These are phyloP conservation scores for Plectosphaerella plurivora DNA, from an alignment of 2,329 filamentous ascomycete genomes.

Conservation along the genomic window DNA sequence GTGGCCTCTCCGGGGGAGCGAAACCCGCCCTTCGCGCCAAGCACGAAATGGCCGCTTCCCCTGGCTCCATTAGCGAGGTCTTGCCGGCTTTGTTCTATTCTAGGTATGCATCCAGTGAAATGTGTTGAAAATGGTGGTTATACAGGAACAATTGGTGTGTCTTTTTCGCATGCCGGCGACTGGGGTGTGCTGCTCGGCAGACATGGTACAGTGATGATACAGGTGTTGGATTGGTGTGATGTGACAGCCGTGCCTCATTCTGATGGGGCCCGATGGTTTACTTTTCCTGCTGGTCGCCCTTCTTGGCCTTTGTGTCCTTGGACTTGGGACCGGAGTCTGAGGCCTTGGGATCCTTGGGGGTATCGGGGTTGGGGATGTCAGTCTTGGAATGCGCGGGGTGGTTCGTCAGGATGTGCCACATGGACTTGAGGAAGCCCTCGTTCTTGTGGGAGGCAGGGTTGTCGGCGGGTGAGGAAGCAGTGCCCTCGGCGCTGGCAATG, in stretches of 20 bases:
- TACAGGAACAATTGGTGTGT: constrained; percentile 19
- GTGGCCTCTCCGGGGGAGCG: constrained; percentile 21
- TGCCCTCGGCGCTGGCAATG: not conserved
- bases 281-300: constrained; percentile 18
- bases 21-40: constrained; percentile 7
- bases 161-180: not conserved
- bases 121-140: constrained; percentile 10
- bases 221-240: not conserved
- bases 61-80: not conserved
- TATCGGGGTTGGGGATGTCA: constrained; percentile 13
- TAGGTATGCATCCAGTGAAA: too few species aligned
- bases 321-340: constrained; percentile 12
- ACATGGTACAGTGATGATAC: not conserved
- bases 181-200: not conserved
- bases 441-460: constrained; percentile 58
- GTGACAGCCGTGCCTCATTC: too few species aligned
- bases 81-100: not conserved
- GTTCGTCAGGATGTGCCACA: constrained; percentile 91
- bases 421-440: constrained; percentile 87
- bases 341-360: constrained; percentile 11
- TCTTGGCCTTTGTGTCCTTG: constrained; percentile 21
- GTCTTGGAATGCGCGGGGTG: constrained; percentile 52
- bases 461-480: constrained; percentile 12
- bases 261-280: too few species aligned
- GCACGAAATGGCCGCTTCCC: not conserved